Base-by-base conservation (phyloP, 768 basidiomycete species). In the Suillus luteus region DNA sequence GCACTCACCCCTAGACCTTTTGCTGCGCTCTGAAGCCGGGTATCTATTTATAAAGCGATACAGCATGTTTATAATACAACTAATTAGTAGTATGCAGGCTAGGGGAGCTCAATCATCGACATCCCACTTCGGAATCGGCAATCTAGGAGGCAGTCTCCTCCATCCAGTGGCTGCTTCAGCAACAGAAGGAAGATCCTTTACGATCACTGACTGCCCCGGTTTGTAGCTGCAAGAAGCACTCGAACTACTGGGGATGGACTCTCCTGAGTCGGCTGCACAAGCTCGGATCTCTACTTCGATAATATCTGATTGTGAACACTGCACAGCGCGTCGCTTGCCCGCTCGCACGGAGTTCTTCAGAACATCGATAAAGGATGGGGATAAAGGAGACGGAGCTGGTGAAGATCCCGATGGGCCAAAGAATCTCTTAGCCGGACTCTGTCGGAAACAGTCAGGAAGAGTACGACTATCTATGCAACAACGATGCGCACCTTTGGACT, bases 71-170 rank as follows among this genome's bases (percentile, higher is more conserved):
- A 14, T 49, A 14, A 22, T 48, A 14, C 7, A 49, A 49, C 2
- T 7, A 22, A 49, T 24, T 0, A 24, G 24, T 49, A 24, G 24
- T 15, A 22, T 14, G 48, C 48, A 49, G 22, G 43, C 31, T 31
- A 44, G 19, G 9, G 12, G 3, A 12, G 24, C 14, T 49, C 22
- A 49, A 49, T 49, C 22, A 27, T 58, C 15, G 10, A 63, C 11
- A 27, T 73, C 73, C 74, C 74, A 75, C 63, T 72, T 75, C 27
- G 74, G 74, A 49, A 75, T 73, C 14, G 74, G 75, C 11, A 44
- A 67, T 10, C 75, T 72, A 60, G 73, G 69, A 22, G 74, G 75
- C 33, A 75, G 69, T 49, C 68, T 66, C 31, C 70, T 68, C 72
- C 75, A 75, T 5, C 63, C 59, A 19, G 61, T 54, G 24, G 9